Conservation (phyloP, 2,329 filamentous ascomycete genomes). For the Paecilomyces sp. region DNA sequence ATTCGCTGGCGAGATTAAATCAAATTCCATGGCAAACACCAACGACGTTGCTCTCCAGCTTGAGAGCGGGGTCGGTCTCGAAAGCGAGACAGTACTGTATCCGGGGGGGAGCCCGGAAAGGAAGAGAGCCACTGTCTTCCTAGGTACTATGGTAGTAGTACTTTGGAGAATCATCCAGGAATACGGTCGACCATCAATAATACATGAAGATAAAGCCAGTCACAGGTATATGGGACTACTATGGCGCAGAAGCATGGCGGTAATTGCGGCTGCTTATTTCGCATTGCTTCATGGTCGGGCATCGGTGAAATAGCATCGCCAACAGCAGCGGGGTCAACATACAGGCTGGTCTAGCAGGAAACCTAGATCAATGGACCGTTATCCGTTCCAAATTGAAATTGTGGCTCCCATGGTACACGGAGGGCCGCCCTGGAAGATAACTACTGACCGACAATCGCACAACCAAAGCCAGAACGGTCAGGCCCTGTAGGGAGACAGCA, state of each 20-base stretch:
- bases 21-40: background rate
- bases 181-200: background rate
- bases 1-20: background rate
- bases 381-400: background rate
- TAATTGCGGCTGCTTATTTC: background rate
- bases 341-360: background rate
- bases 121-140: background rate
- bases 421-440: background rate
- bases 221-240: background rate
- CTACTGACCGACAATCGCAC: background rate
- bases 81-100: background rate
- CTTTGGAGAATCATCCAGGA: background rate
- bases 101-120: background rate
- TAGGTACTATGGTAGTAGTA: background rate
- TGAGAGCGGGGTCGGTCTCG: background rate
- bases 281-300: background rate
- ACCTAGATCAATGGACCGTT: background rate
- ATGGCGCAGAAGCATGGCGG: background rate
- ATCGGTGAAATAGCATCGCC: background rate
- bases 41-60: background rate
- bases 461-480: background rate
- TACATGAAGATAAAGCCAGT: background rate
- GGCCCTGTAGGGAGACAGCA: background rate
- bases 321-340: background rate
- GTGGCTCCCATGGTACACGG: background rate